Conservation (phyloP, 1,284 basidiomycete species). For the Pyrrhoderma noxium region DNA sequence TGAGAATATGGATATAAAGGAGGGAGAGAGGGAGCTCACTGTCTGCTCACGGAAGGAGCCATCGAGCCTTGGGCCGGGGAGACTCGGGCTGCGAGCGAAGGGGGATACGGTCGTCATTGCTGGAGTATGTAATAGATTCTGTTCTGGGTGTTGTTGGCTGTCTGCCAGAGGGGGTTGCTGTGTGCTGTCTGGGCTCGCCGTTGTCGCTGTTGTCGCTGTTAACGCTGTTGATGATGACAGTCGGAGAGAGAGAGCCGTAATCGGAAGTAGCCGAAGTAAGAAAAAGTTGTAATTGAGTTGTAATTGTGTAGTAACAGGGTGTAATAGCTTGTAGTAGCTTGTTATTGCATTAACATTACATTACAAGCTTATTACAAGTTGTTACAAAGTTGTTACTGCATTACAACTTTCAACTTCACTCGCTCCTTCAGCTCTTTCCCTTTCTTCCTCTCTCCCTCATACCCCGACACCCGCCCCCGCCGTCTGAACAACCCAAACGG, state of each 20-base stretch:
- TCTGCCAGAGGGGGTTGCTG: too few species aligned
- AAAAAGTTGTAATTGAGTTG: background rate
- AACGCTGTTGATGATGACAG: background rate
- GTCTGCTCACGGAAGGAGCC: conserved; percentile 13
- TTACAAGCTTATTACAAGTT: too few species aligned
- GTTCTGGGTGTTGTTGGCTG: background rate
- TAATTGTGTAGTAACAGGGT: too few species aligned
- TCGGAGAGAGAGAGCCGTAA: background rate
- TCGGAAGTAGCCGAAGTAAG: background rate
- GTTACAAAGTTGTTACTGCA: too few species aligned
- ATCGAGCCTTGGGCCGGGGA: conserved; percentile 7
- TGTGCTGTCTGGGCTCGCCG: too few species aligned
- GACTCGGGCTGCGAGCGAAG: conserved; percentile 16
- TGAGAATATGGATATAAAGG: background rate
- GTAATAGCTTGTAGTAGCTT: too few species aligned
- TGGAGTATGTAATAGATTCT: background rate
- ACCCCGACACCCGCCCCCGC: background rate
- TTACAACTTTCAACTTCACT: too few species aligned
- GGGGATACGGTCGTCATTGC: conserved; percentile 17
- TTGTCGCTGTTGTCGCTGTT: background rate
- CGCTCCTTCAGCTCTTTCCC: background rate
- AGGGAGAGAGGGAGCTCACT: conserved; percentile 6
- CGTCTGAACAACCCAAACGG: conserved; percentile 27
- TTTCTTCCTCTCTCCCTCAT: background rate
- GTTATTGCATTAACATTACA: too few species aligned